Evolutionary conservation across 441 rosid genomes (phyloP).

Genomic region (Erysimum cheiri): DNA sequence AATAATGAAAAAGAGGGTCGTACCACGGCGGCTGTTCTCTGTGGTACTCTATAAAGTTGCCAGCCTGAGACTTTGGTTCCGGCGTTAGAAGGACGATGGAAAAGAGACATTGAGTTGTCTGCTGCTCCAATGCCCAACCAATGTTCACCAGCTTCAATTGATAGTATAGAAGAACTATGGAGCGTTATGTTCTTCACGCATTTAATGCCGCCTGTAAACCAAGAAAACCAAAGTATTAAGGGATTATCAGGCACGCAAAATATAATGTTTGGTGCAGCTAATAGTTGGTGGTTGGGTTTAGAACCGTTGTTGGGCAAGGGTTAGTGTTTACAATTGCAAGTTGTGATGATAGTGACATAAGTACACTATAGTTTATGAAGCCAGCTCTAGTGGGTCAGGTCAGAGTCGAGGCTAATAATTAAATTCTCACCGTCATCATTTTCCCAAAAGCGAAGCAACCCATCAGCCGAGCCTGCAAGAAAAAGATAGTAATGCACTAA

Average conservation of each 20-base stretch:
- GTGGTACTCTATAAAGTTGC: constrained; percentile 98
- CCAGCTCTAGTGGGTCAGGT: background rate
- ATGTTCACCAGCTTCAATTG: constrained; percentile 89
- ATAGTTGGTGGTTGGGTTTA: background rate
- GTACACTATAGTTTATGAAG: background rate
- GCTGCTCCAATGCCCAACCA: constrained; percentile 98
- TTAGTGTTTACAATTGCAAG: constrained; percentile 3
- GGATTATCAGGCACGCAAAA: background rate
- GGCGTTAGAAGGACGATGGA: constrained; percentile 83
- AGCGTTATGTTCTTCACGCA: constrained; percentile 91
- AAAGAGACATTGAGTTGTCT: constrained; percentile 98
- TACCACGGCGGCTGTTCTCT: constrained; percentile 89
- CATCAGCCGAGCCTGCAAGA: constrained; percentile 94
- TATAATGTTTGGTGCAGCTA: background rate
- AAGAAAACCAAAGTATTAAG: background rate
- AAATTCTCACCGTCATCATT: constrained; percentile 77
- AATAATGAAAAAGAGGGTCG: background rate
- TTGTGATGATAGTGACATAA: background rate
- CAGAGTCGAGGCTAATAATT: background rate
- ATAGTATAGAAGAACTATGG: constrained; percentile 76
- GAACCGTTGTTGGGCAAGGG: background rate
- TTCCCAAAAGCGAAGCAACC: constrained; percentile 97
- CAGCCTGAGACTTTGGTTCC: constrained; percentile 90
- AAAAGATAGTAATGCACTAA: constrained; percentile 14
- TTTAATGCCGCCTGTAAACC: constrained; percentile 72